phyloP scores from a whole-genome alignment of 1,139 yeast species.

The Petasospora rhodanensis region DNA sequence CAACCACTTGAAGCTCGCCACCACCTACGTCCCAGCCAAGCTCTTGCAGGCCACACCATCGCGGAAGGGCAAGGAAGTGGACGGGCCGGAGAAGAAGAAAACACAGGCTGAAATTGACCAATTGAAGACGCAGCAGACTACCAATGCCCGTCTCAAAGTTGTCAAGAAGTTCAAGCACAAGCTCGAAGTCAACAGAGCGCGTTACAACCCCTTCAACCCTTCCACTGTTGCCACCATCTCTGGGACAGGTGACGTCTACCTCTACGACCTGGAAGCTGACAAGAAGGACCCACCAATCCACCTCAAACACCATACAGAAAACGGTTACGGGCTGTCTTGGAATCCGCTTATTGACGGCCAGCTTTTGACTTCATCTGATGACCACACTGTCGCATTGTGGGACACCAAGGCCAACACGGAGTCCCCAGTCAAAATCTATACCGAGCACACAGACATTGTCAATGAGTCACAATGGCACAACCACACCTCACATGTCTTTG shows the following conservation, averaged over 20 bases:
- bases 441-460: slow-evolving; percentile 51
- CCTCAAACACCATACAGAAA: slow-evolving; percentile 53
- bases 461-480: slow-evolving; percentile 74
- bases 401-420: slow-evolving; percentile 36
- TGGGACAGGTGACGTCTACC: slow-evolving; percentile 65
- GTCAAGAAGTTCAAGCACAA: slow-evolving; percentile 52
- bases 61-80: slow-evolving; percentile 9
- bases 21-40: slow-evolving; percentile 59
- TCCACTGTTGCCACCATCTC: slow-evolving; percentile 70
- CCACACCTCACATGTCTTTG: slow-evolving; percentile 47
- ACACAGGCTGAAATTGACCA: slow-evolving; percentile 24
- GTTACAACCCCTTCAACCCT: slow-evolving; percentile 73
- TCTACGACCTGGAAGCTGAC: slow-evolving; percentile 49
- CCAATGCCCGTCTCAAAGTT: slow-evolving; percentile 54
- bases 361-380: slow-evolving; percentile 61
- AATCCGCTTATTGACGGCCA: slow-evolving; percentile 43
- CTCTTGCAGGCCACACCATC: slow-evolving; percentile 16
- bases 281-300: slow-evolving; percentile 26
- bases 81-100: slow-evolving; percentile 15
- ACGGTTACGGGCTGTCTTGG: slow-evolving; percentile 76
- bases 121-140: slow-evolving; percentile 26
- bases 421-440: slow-evolving; percentile 29
- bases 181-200: slow-evolving; percentile 74
- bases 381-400: slow-evolving; percentile 55
- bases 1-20: slow-evolving; percentile 73